Base-by-base conservation (phyloP, 352 stramenopile species). In the Phytophthora podocarpi region DNA sequence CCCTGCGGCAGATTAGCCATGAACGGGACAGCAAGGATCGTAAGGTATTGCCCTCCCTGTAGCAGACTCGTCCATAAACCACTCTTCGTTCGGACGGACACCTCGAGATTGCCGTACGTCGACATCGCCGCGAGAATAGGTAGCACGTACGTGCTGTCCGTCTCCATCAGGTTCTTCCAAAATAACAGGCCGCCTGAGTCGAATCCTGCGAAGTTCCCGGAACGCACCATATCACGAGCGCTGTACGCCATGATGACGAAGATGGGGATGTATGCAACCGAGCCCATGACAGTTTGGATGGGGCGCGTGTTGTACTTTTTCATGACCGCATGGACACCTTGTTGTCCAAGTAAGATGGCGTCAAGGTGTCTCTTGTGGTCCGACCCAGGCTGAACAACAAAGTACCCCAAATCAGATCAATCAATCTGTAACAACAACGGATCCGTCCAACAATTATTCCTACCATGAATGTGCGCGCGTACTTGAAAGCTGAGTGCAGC, bases 231-330 rank as follows among this genome's bases (percentile, higher is more conserved):
- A 30, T 90, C 78, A 28, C 84, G 84, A 15, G 81, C 81, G 51
- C 80, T 89, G 65, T 91, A 93, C 13, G 80, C 80, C 60, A 91
- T 79, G 16, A 93, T 32, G 43, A 87, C 65, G 63, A 93, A 93
- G 12, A 89, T 42, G 28, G 84, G 84, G 34, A 93, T 82, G 66
- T 93, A 76, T 11, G 88, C 75, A 24, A 93, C 42, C 20, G 80
- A 78, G 10, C 80, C 79, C 20, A 90, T 52, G 9, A 91, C 52
- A 23, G 81, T 89, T 48, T 90, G 78, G 15, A 93, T 64, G 9
- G 81, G 80, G 4, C 74, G 76, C 59, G 80, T 90, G 43, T 90
- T 76, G 74, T 89, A 85, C 64, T 93, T 93, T 45, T 87, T 80
- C 63, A 89, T 82, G 24, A 89, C 62, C 2, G 85, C 59, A 42